Evolutionary conservation across 164 flowering plant genomes (phyloP), one percentile per base, ranked within the genome.

Genomic region (Warburgia ugandensis): DNA sequence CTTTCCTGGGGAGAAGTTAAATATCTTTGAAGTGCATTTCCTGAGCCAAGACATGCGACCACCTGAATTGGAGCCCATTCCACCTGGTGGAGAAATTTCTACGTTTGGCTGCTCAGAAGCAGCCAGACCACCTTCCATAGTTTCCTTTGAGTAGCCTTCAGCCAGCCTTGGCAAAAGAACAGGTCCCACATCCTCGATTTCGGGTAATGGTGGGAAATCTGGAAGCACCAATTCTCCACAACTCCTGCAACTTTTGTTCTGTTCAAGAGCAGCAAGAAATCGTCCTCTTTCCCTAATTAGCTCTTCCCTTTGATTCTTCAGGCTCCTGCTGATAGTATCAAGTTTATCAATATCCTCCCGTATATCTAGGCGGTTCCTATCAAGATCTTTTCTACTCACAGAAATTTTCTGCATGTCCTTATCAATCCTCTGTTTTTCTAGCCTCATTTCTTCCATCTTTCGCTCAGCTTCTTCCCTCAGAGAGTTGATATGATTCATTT

Each of bases 331-430:
- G 30, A 86, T 85, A 13, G n/a, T 53, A 61, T 47, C 69, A 59
- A 94, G 94, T 40, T 73, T 74, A 32, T 75, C 67, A 55, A 83
- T 74, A 57, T 89, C 99, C 29, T 65, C 74, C 7, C 60, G 65
- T 70, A 94, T 77, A 50, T 76, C 94, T 37, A 72, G 65, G 30
- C 73, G 87, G 21, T 78, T 74, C 17, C 47, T 64, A 58, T 77
- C 77, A 29, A 89, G 68, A 60, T 73, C 73, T 54, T 72, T 63
- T 68, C 71, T 78, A 60, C 68, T 64, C 29, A 48, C 30, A 11
- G 52, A 64, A 48, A 78, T 27, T 28, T 74, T 77, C 50, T 63
- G 62, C 50, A 55, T 84, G 25, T 81, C 86, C 53, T 73, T 81
- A 35, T 78, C 72, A 19, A 84, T 5, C 27, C 49, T 70, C 5